Evolutionary conservation across 2,329 filamentous ascomycete genomes (phyloP), one percentile per base, ranked within the genome.

Genomic region (Pestalotiopsis sp.): DNA sequence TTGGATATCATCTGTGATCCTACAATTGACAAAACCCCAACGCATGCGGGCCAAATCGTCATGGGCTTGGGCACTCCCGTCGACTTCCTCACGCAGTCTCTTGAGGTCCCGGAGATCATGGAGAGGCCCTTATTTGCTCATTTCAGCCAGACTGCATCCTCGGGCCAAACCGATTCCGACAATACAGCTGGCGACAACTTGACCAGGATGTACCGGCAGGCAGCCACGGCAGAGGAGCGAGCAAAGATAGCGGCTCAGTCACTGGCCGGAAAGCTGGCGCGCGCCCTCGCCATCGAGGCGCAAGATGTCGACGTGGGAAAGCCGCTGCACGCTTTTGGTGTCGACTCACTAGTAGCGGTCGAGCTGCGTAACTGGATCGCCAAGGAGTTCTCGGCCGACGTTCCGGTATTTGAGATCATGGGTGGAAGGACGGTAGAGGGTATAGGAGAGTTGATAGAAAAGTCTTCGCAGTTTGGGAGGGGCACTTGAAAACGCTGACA

Each of bases 331-430:
- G 73, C 73, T 4, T 72, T 72, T 52, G 76, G 75, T 1, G 71
- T 77, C 3, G 75, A 77, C 66, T 77, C 75, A 0, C 72, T 77
- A 1, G 70, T 77, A 13, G 76, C 75, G 2, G 72, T 77, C 0
- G 76, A 78, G 57, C 56, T 78, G 38, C 70, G 75, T 2, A 74
- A 74, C 17, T 78, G 76, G 75, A 71, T 78, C 45, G 62, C 25
- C 9, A 49, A 56, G 39, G 41, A 45, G 1, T 64, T 64, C 39
- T 12, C n/a, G 6, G 62, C 62, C 17, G 20, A 64, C 17, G 38
- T 64, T 14, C 31, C 62, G 9, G 62, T 64, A 4, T 64, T 64
- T 52, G 62, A 64, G 14, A 64, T 64, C 20, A 64, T 52, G 62
- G 41, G 62, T 36, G 62, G 62, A 12, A 41, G n/a, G 36, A 23